Percentiles rank a stretch among this genome's conserved stretches.
Evolutionary conservation across 129 eudicot species (phyloP).

Genomic region (Escallonia herrerae): DNA sequence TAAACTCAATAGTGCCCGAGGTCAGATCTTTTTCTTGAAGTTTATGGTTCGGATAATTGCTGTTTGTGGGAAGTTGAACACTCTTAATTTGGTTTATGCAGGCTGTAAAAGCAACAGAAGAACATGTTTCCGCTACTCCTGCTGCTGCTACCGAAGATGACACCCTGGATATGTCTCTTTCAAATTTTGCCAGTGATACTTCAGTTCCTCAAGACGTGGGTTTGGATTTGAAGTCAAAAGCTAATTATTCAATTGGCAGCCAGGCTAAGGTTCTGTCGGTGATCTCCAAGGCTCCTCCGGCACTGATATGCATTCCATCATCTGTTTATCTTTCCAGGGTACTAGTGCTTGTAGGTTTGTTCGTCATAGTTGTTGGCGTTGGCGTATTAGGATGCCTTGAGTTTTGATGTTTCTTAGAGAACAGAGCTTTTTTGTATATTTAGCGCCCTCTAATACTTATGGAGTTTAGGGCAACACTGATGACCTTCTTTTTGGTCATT

Average conservation of each 20-base stretch:
- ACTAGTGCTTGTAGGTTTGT: constrained; percentile 33
- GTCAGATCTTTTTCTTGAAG: constrained; percentile 13
- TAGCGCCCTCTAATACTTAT: background rate
- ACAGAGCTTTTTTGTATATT: background rate
- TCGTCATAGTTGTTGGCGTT: constrained; percentile 28
- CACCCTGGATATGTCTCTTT: background rate
- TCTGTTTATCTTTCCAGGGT: constrained; percentile 21
- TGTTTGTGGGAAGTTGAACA: background rate
- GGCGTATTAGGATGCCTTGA: constrained; percentile 27
- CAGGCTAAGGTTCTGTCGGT: constrained; percentile 1
- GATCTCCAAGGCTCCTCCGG: background rate
- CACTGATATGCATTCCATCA: background rate
- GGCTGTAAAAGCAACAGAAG: constrained; percentile 28
- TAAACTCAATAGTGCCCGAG: constrained; percentile 15
- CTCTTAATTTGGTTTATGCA: constrained; percentile 16
- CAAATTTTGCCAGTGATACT: background rate
- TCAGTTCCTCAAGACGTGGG: constrained; percentile 11
- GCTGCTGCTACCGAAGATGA: constrained; percentile 2
- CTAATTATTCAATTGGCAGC: constrained; percentile 3
- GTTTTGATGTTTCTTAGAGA: constrained; percentile 1
- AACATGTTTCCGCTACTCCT: background rate
- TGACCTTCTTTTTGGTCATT: background rate
- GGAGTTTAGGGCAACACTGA: background rate
- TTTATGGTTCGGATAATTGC: background rate
- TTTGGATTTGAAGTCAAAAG: constrained; percentile 10